phyloP scores from a whole-genome alignment of 345 rosid species.

The Passiflora organensis region DNA sequence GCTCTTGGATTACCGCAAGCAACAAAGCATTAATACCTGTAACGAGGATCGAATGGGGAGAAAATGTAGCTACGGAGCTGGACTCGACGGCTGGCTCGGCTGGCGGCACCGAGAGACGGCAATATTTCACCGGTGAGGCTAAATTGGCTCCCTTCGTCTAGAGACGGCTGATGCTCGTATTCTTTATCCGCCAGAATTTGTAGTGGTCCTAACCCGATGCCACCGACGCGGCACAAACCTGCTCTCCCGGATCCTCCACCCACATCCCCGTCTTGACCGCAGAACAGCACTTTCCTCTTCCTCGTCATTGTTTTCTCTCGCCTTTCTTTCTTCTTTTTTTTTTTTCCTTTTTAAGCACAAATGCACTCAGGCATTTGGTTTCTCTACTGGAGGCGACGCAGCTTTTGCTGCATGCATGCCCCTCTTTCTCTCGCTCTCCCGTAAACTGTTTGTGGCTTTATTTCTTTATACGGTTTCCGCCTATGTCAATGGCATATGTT shows the following conservation, averaged over 20 bases:
- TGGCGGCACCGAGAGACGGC: conserved; percentile 66
- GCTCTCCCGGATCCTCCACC: not conserved
- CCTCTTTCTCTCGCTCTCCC: too few relatives aligned
- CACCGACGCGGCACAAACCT: not conserved
- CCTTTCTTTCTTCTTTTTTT: not conserved
- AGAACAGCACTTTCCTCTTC: not conserved
- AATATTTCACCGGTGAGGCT: conserved; percentile 57
- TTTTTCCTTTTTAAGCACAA: too few relatives aligned
- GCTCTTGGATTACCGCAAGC: too few relatives aligned
- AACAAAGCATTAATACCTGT: too few relatives aligned
- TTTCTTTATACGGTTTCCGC: too few relatives aligned
- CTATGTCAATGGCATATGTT: too few relatives aligned
- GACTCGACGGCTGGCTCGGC: conserved; percentile 31
- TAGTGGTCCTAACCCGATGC: not conserved
- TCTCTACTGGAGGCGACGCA: not conserved
- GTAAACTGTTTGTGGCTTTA: too few relatives aligned
- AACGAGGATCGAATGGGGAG: conserved; percentile 63
- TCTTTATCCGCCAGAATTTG: not conserved
- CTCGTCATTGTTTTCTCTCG: not conserved
- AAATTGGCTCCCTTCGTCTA: conserved; percentile 48
- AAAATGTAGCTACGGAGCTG: conserved; percentile 48
- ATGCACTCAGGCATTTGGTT: too few relatives aligned
- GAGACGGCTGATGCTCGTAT: conserved; percentile 18
- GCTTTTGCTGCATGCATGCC: too few relatives aligned
- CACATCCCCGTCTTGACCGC: not conserved